Evolutionary conservation across 176 grass and related monocot species (phyloP).

Genomic region (Chloris gayana): DNA sequence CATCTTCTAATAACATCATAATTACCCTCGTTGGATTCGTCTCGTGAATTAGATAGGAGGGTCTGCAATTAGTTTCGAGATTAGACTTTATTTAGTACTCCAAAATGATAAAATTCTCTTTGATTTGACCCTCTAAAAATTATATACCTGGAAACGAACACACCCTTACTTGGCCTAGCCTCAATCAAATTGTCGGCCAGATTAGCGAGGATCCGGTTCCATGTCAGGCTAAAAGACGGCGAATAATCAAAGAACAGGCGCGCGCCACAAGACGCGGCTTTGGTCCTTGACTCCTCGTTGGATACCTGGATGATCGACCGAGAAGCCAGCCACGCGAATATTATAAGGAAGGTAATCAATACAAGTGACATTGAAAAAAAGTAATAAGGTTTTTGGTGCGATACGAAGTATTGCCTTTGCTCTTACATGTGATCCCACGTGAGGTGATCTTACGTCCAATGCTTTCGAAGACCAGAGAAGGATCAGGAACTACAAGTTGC

Average conservation of each 20-base stretch:
- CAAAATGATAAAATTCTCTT: too few species aligned
- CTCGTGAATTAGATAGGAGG: too few species aligned
- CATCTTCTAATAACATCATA: too few species aligned
- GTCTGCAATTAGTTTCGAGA: too few species aligned
- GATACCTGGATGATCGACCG: slow-evolving; percentile 27
- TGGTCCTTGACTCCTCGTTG: too few species aligned
- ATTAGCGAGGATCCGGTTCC: slow-evolving; percentile 70
- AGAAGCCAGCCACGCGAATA: slow-evolving; percentile 27
- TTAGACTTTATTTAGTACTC: too few species aligned
- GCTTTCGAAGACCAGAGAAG: slow-evolving; percentile 1
- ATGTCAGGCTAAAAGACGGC: slow-evolving; percentile 42
- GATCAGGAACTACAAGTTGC: neutral
- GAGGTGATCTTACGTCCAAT: slow-evolving; percentile 1
- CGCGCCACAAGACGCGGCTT: slow-evolving; percentile 37
- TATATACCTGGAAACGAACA: too few species aligned
- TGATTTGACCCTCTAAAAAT: too few species aligned
- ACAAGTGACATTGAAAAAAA: neutral
- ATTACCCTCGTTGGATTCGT: too few species aligned
- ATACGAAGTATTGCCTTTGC: neutral
- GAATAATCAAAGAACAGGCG: slow-evolving; percentile 24
- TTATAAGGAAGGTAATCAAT: neutral
- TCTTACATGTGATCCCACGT: slow-evolving; percentile 46
- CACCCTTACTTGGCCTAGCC: slow-evolving; percentile 35
- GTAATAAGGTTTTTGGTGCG: slow-evolving; percentile 14
- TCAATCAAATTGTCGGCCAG: slow-evolving; percentile 40